Percentiles rank a stretch among this genome's conserved stretches.
phyloP scores from a whole-genome alignment of 2,329 filamentous ascomycete genomes.

The Aspergillus vadensis region DNA sequence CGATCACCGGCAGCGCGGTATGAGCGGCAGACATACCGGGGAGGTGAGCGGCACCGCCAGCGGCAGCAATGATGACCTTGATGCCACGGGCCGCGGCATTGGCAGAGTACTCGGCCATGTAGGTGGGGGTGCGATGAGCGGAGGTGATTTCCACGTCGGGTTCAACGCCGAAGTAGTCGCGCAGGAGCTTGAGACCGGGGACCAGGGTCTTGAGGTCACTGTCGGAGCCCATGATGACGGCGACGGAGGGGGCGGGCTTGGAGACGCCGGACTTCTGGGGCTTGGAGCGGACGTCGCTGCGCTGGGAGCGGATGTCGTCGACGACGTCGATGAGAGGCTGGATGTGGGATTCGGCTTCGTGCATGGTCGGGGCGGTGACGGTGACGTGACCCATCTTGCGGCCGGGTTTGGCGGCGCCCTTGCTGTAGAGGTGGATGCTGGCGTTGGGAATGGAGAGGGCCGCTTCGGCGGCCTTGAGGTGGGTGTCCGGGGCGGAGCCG shows the following conservation, averaged over 20 bases:
- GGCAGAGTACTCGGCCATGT: constrained; percentile 68
- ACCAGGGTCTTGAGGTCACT: constrained; percentile 49
- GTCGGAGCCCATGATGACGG: constrained; percentile 54
- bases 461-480: constrained; percentile 61
- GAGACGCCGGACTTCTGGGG: constrained; percentile 33
- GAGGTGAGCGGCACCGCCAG: constrained; percentile 71
- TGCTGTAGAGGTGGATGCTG: constrained; percentile 86
- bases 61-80: constrained; percentile 74
- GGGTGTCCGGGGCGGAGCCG: constrained; percentile 59
- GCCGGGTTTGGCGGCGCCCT: constrained; percentile 76
- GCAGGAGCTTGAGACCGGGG: constrained; percentile 47
- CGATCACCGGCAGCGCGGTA: constrained; percentile 73
- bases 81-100: constrained; percentile 66
- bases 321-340: constrained; percentile 72
- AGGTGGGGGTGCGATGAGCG: constrained; percentile 68
- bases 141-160: constrained; percentile 51
- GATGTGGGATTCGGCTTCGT: constrained; percentile 67
- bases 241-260: constrained; percentile 42
- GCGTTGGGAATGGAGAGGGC: constrained; percentile 62
- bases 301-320: constrained; percentile 73
- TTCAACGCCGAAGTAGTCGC: constrained; percentile 47
- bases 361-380: constrained; percentile 68
- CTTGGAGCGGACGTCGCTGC: constrained; percentile 38
- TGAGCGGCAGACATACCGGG: constrained; percentile 75
- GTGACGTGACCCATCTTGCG: constrained; percentile 97